Conservation (phyloP, 805 yeast species). For the Torulaspora indica region DNA sequence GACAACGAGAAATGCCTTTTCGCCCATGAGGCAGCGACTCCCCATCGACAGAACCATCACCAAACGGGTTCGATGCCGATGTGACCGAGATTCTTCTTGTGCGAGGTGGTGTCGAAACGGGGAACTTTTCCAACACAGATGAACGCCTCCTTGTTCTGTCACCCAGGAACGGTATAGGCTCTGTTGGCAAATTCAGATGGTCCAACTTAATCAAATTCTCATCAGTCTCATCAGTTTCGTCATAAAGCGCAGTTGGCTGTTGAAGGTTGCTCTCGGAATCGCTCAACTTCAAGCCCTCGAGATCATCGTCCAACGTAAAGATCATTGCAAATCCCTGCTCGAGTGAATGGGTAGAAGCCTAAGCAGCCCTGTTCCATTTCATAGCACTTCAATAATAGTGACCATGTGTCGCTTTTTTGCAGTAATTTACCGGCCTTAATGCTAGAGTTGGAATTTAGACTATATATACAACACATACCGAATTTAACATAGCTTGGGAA, state of each 20-base stretch:
- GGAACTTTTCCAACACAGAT: slow-evolving; percentile 29
- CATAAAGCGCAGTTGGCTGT: slow-evolving; percentile 7
- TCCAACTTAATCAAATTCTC: not conserved
- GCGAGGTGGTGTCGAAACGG: slow-evolving; percentile 28
- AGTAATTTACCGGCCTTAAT: slow-evolving; percentile 1
- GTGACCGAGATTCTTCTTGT: slow-evolving; percentile 26
- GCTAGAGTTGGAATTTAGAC: not conserved
- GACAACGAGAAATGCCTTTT: slow-evolving; percentile 19
- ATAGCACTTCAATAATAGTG: not conserved
- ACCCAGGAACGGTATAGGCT: slow-evolving; percentile 7
- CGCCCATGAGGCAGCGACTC: not conserved
- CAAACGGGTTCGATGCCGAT: slow-evolving; percentile 3
- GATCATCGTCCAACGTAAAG: slow-evolving; percentile 27
- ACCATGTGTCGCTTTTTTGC: not conserved
- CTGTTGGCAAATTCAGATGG: slow-evolving; percentile 3
- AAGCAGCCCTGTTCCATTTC: not conserved
- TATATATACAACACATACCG: not conserved
- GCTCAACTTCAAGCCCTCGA: slow-evolving; percentile 9
- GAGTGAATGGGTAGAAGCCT: not conserved
- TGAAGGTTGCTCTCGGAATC: slow-evolving; percentile 3
- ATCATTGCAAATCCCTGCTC: slow-evolving; percentile 16
- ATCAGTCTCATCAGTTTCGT: not conserved
- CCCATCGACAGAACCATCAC: slow-evolving; percentile 1
- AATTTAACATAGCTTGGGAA: not conserved
- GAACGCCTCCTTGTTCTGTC: slow-evolving; percentile 29